Conservation (phyloP, 1,284 basidiomycete species). For the Cryptococcus depauperatus region DNA sequence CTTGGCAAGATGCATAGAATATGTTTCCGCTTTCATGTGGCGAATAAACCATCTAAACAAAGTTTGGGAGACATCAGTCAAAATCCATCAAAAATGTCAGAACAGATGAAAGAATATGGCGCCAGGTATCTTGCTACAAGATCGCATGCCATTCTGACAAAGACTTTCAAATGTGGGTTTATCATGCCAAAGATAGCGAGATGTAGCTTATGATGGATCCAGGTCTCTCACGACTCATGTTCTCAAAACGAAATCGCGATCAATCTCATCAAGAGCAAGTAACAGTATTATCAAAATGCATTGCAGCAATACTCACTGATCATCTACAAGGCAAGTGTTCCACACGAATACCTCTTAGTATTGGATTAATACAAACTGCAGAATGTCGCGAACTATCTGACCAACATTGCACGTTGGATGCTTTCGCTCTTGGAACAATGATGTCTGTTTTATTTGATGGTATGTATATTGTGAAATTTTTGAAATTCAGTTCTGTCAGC, state of each 20-base stretch:
- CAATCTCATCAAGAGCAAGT: constrained; percentile 70
- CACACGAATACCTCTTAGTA: too few species aligned
- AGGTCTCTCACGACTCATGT: constrained; percentile 81
- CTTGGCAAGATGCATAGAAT: constrained; percentile 67
- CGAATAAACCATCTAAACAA: neutral
- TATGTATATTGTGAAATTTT: constrained; percentile 39
- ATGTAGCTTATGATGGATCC: neutral
- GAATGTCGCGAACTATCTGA: too few species aligned
- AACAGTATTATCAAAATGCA: constrained; percentile 55
- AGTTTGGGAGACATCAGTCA: constrained; percentile 14
- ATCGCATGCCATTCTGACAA: constrained; percentile 66
- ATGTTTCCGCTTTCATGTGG: constrained; percentile 49
- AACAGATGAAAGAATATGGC: neutral
- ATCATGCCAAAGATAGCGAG: too few species aligned
- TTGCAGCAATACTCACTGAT: constrained; percentile 66
- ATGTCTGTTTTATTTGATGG: constrained; percentile 75
- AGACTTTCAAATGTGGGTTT: constrained; percentile 76
- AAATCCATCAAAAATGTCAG: constrained; percentile 46
- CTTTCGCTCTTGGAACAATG: constrained; percentile 67
- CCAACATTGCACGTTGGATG: too few species aligned
- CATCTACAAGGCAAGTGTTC: constrained; percentile 50
- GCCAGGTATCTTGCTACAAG: constrained; percentile 68
- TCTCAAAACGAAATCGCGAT: constrained; percentile 68
- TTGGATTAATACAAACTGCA: too few species aligned
- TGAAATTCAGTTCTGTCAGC: neutral